A percentile compares a stretch with the other conserved stretches of the same genome.
phyloP scores from a whole-genome alignment of 2,329 filamentous ascomycete genomes.

The Phyllosticta citribraziliensis region DNA sequence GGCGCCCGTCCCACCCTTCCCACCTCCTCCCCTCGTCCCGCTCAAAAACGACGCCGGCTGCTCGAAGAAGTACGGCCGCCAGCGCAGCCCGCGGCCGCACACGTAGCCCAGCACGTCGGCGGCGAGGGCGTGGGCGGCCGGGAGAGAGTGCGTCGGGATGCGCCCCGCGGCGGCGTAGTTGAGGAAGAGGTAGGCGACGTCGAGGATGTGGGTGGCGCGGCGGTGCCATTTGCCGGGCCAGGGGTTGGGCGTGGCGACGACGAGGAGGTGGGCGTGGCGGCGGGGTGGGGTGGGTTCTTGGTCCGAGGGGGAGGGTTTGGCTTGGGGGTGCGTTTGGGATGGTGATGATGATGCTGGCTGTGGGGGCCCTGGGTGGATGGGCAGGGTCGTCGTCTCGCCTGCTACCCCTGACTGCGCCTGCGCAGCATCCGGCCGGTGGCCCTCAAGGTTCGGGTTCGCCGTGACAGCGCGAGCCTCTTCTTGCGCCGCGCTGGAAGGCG shows the following conservation, averaged over 20 bases:
- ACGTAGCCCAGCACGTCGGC: slow-evolving; percentile 26
- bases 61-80: neutral
- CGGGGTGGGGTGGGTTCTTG: neutral
- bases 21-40: neutral
- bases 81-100: slow-evolving; percentile 20
- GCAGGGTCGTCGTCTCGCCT: neutral
- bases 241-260: slow-evolving; percentile 26
- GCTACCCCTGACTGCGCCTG: neutral
- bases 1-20: neutral
- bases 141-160: slow-evolving; percentile 13
- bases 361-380: neutral
- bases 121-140: slow-evolving; percentile 18
- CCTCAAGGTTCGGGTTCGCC: neutral
- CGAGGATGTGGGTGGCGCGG: slow-evolving; percentile 25
- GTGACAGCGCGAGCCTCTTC: slow-evolving; percentile 8
- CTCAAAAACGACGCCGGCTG: neutral
- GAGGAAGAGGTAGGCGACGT: slow-evolving; percentile 24
- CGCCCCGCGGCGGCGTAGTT: slow-evolving; percentile 23
- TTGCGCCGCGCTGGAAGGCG: neutral
- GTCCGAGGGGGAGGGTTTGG: neutral
- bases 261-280: slow-evolving; percentile 18
- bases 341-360: neutral
- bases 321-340: neutral
- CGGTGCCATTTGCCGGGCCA: slow-evolving; percentile 26
- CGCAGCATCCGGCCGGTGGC: neutral